Evolutionary conservation across 352 stramenopile species (phyloP).

Genomic region (Phytophthora boehmeriae): DNA sequence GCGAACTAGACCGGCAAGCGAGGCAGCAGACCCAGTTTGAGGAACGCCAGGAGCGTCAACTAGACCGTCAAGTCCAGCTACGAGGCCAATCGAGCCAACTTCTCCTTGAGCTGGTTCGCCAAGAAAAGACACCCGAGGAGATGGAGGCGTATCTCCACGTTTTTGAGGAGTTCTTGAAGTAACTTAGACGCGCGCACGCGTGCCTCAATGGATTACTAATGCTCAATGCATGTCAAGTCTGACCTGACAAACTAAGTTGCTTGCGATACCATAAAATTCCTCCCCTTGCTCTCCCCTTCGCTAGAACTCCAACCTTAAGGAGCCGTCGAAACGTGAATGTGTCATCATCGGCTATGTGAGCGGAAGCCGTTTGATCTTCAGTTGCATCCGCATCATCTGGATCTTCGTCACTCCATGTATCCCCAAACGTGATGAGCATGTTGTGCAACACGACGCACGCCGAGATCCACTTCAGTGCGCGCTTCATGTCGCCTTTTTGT

Average conservation of each 20-base stretch:
- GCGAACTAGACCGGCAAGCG: background rate
- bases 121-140: no score
- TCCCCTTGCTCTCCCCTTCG: background rate
- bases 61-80: no score
- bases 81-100: no score
- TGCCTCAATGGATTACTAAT: no score
- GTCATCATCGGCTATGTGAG: no score
- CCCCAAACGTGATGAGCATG: background rate
- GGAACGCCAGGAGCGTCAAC: no score
- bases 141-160: no score
- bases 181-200: no score
- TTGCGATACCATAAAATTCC: background rate
- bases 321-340: background rate
- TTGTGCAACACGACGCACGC: background rate
- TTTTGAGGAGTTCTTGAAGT: no score
- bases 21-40: background rate
- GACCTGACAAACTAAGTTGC: background rate
- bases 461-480: background rate
- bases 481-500: background rate
- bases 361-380: background rate
- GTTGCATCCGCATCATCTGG: background rate
- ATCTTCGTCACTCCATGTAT: background rate
- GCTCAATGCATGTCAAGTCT: no score
- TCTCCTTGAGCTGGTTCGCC: no score
- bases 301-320: background rate